These are phyloP conservation scores for Trypanosoma boissoni DNA, from an alignment of 208 protist genomes.

Conservation along the genomic window DNA sequence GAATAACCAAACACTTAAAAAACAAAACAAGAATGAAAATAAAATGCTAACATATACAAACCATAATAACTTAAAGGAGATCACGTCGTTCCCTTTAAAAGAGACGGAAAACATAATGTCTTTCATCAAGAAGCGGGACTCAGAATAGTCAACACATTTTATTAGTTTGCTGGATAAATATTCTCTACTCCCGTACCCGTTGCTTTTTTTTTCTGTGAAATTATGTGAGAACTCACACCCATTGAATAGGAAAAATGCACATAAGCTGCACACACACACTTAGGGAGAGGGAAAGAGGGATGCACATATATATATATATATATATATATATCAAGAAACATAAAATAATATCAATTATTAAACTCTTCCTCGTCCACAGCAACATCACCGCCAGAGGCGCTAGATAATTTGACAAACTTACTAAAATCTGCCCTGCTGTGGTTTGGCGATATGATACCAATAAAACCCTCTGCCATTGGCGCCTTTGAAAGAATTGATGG, in stretches of 20 bases:
- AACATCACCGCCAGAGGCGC: slow-evolving; percentile 64
- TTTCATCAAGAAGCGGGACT: no score
- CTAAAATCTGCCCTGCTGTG: slow-evolving; percentile 43
- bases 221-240: no score
- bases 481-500: slow-evolving; percentile 54
- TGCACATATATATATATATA: slow-evolving; percentile 6
- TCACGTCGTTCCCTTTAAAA: neutral
- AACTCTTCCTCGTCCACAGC: slow-evolving; percentile 35
- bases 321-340: slow-evolving; percentile 2
- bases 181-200: no score
- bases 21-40: neutral
- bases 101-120: no score
- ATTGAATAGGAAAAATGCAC: no score
- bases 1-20: slow-evolving; percentile 19
- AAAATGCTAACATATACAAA: neutral
- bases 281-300: no score
- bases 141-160: no score
- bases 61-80: slow-evolving; percentile 4
- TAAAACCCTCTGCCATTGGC: slow-evolving; percentile 64
- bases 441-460: slow-evolving; percentile 74
- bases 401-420: slow-evolving; percentile 51
- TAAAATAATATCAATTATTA: slow-evolving; percentile 4
- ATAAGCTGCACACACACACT: no score
- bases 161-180: no score
- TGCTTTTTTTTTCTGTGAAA: no score